Base-by-base conservation (phyloP, 129 eudicot species). In the Arctium minus region DNA sequence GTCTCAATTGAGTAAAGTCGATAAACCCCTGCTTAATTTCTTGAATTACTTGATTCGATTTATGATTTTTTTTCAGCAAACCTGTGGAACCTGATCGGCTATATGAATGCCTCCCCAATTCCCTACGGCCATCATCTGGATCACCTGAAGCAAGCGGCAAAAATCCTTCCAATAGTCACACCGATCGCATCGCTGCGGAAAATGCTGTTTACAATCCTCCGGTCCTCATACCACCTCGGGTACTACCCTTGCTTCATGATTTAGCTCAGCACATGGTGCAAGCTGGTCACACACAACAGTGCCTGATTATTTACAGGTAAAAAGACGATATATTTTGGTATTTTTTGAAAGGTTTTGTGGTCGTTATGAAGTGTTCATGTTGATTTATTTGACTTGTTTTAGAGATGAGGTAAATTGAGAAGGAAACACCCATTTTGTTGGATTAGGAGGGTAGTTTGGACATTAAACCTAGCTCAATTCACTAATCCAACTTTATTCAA, bases 51-150 rank as follows among this genome's bases (percentile, higher is more conserved):
- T 60, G 68, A 60, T 60, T 36, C 46, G 39, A 8, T 29, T 64
- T 4, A 31, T 75, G 30, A 74, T 33, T 73, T 72, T 38, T 38
- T 85, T 83, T 74, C 93, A 96, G 99, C 86, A 93, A 96, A 82
- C 89, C 98, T 38, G 92, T 96, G 75, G 99, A 96, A 84, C 99
- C 99, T 3, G 98, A 93, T 88, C 89, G 97, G 32, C 96, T 96
- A 74, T 90, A 91, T 80, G 99, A 96, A 85, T 91, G 99, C 79
- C 97, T 96, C 18, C 99, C 99, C 40, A 92, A 88, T 87, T 92
- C 98, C 12, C 87, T 96, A 92, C 86, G 97, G 18, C 99, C 99
- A 40, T 92, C 95, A 88, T 91, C 99, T 83, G 97, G 91, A 78
- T 91, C 93, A 65, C 95, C 93, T 70, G 96, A 93, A 40, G 64